Evolutionary conservation across 1,284 basidiomycete genomes (phyloP), one percentile per base, ranked within the genome.

Genomic region (Apiotrichum mycotoxinovorans): DNA sequence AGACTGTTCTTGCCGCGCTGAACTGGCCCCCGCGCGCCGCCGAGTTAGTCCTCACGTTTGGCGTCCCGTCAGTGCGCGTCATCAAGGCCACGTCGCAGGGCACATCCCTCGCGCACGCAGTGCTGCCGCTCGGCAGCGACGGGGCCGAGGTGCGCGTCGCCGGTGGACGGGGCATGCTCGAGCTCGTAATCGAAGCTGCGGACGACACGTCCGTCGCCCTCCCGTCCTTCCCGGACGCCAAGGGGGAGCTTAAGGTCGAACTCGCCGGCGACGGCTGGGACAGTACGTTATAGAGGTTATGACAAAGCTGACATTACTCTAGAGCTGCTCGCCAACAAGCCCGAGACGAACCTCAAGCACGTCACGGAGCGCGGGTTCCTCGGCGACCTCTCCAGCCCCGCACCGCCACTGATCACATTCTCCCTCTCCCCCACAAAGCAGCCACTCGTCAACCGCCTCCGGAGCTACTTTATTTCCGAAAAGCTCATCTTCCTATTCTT

Each of bases 251-350:
- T 38, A 54, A 43, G 1, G 63, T 71, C 2, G 67, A 70, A 48
- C 58, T 73, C 2, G 38, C 45, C 0, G 67, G 69, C 8, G 54
- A 60, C 15, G 63, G 63, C 17, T 73, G 69, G 69, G 52, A 62
- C 17, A 58, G 70, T 72, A 44, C 63, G 66, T 69, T 3, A 7
- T 23, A n/a, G 17, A n/a, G 7, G 8, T 17, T 33, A 30, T 25
- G n/a, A n/a, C 4, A 12, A 17, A 43, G n/a, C 44, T 46, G 44
- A 46, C 30, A 30, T 9, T n/a, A n/a, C n/a, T n/a, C 27, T 22
- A 65, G 61, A 61, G 42, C 54, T 56, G 1, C 48, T 63, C 11
- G 34, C 30, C 14, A n/a, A 44, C n/a, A 34, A 43, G 37, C 54
- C 61, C 17, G 30, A 43, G 23, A 65, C 57, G 1, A 58, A 53